A percentile compares a stretch with the other conserved stretches of the same genome.
These are phyloP conservation scores for Pelargonium myrrhifolium DNA, from an alignment of 441 rosid genomes.

Conservation along the genomic window DNA sequence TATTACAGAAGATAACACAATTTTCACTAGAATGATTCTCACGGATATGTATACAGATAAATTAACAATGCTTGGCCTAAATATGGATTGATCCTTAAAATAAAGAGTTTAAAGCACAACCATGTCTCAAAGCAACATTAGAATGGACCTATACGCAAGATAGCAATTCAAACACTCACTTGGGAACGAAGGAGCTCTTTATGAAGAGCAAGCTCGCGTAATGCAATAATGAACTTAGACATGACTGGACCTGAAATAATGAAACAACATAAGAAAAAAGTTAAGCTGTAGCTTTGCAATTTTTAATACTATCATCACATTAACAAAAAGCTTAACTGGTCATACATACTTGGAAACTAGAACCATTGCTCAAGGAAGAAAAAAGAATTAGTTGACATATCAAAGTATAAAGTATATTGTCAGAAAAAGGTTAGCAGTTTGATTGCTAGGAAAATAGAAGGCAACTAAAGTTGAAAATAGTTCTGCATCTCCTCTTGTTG, in stretches of 20 bases:
- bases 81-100: not conserved
- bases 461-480: not conserved
- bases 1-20: not conserved
- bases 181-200: slow-evolving; percentile 87
- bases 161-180: slow-evolving; percentile 40
- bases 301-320: not conserved
- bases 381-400: not conserved
- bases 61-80: not conserved
- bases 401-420: not conserved
- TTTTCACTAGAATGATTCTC: not conserved
- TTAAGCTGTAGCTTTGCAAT: not conserved
- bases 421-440: no score
- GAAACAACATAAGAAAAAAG: slow-evolving; percentile 20
- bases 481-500: not conserved
- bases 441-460: not conserved
- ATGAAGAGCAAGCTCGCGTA: slow-evolving; percentile 72
- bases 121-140: not conserved
- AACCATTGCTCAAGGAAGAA: not conserved
- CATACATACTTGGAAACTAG: not conserved
- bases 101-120: not conserved
- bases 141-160: not conserved
- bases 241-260: slow-evolving; percentile 64
- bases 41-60: not conserved
- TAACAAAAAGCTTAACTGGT: not conserved
- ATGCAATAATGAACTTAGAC: slow-evolving; percentile 61